Evolutionary conservation across 2,329 filamentous ascomycete species (phyloP), one percentile per base, ranked within the genome.

Genomic region (Ophiocordyceps camponoti-leonardi): DNA sequence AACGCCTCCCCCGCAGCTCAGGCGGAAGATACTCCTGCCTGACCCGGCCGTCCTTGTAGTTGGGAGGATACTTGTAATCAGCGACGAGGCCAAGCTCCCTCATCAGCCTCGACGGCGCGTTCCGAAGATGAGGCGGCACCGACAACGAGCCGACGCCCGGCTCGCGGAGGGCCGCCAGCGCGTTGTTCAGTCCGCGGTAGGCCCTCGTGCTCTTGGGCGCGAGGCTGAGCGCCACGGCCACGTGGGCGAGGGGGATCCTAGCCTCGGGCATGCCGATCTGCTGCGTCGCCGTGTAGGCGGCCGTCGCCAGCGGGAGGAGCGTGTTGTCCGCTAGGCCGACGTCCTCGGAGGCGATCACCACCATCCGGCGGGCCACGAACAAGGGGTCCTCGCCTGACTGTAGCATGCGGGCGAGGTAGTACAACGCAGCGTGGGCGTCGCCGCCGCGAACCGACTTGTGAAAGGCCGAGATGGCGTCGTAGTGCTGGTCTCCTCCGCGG

Each of bases 181-280:
- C 88, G 48, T 83, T 92, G 51, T 81, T 83, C 14, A 96, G 63
- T 0, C 77, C 86, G 26, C 90, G 71, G 59, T 98, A 98, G 3
- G 83, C 80, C 33, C 88, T 71, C 1, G 87, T 95, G 53, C 82
- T 90, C 67, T 98, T 96, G 2, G 81, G 82, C 0, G 88, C 82
- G 16, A 86, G 67, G 4, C 81, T 75, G 43, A 96, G 70, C 0
- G 92, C 88, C 0, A 92, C 83, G 8, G 86, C 75, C 54, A 81
- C 84, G 63, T 98, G 92, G 0, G 85, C 88, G 6, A 98, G 73
- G 45, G 90, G 86, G 54, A 96, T 96, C 10, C 88, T 76, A 18
- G 87, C 90, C 64, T 98, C 92, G 1, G 92, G 92, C 74, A 96
- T 84, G 23, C 92, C 92, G 45, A 98, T 84, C 61, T 92, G 90